Evolutionary conservation across 345 rosid genomes (phyloP), one percentile per base, ranked within the genome.

Genomic region (Euphorbia pulcherrima): DNA sequence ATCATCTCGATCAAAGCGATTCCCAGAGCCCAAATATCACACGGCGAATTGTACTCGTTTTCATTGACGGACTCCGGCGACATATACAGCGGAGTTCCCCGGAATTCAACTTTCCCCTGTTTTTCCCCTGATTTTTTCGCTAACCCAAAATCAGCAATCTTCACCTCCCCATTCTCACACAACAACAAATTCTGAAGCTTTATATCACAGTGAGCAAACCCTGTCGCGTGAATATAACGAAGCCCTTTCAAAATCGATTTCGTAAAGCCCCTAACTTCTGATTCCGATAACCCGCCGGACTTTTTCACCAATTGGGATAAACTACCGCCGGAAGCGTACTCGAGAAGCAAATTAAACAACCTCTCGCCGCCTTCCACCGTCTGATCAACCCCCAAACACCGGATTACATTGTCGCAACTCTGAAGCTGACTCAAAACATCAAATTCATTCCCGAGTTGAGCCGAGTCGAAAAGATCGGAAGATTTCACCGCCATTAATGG

Each of bases 11-110:
- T 67, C 8, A 80, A 40, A 2, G 80, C 55, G 21, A 80, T 77
- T 14, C 81, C 83, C 24, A 80, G 76, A 14, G 78, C 80, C 83
- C 83, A 80, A 0, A 80, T 55, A 68, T 80, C 83, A 28, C 64
- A 61, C 23, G 74, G 69, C 9, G 76, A 29, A 48, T 68, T 74
- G 52, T 73, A 76, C 29, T 69, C 67, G 21, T 71, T 72, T 5
- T 62, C 70, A 55, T 64, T 68, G 4, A 76, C 78, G 5, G 83
- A 77, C 44, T 80, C 83, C 9, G 79, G 83, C 0, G 83, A 57
- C 74, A 77, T 80, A 27, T 69, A 74, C 24, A 77, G 46, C 13
- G 81, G 83, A 23, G 83, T 80, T 16, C 83, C 83, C 1, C 81
- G 69, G 40, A 80, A 44, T 41, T 62, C 70, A 3, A 29, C 3